A percentile compares a stretch with the other conserved stretches of the same genome.
These are phyloP conservation scores for Lipomyces mesembrius DNA, from an alignment of 805 yeast genomes.

Conservation along the genomic window DNA sequence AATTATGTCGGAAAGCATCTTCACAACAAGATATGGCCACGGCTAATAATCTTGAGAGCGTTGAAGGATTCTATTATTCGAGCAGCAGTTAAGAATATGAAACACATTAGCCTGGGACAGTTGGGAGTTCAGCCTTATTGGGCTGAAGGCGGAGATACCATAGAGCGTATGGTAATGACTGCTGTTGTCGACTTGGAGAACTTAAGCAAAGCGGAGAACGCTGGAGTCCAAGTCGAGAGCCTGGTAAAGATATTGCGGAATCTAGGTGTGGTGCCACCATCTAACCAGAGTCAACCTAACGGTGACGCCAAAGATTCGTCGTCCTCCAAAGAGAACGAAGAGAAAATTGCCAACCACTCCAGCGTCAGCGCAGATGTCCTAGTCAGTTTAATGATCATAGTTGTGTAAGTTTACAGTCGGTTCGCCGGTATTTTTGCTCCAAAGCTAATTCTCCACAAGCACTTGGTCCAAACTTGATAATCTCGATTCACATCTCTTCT, in stretches of 20 bases:
- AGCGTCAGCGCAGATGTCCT: slow-evolving; percentile 37
- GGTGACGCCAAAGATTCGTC: slow-evolving; percentile 17
- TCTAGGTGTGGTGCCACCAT: slow-evolving; percentile 36
- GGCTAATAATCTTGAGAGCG: slow-evolving; percentile 45
- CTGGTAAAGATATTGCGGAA: slow-evolving; percentile 46
- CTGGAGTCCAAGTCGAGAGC: slow-evolving; percentile 42
- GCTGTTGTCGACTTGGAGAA: slow-evolving; percentile 61
- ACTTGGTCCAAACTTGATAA: slow-evolving; percentile 58
- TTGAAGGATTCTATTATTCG: slow-evolving; percentile 39
- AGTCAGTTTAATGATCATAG: slow-evolving; percentile 61
- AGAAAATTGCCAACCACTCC: slow-evolving; percentile 20
- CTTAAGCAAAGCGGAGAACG: slow-evolving; percentile 44
- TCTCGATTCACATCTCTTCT: slow-evolving; percentile 66
- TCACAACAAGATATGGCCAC: slow-evolving; percentile 68
- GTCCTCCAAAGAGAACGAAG: slow-evolving; percentile 37
- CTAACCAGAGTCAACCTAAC: slow-evolving; percentile 33
- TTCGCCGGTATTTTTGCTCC: neutral
- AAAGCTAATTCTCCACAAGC: slow-evolving; percentile 4
- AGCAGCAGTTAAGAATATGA: slow-evolving; percentile 41
- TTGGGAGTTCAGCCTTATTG: slow-evolving; percentile 48
- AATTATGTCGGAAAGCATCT: slow-evolving; percentile 73
- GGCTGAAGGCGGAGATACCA: slow-evolving; percentile 41
- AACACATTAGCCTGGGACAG: slow-evolving; percentile 50
- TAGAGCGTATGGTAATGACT: slow-evolving; percentile 53
- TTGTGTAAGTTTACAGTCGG: slow-evolving; percentile 53